Base-by-base conservation (phyloP, 2,329 filamentous ascomycete genomes). In the Emmonsiellopsis sp. region DNA sequence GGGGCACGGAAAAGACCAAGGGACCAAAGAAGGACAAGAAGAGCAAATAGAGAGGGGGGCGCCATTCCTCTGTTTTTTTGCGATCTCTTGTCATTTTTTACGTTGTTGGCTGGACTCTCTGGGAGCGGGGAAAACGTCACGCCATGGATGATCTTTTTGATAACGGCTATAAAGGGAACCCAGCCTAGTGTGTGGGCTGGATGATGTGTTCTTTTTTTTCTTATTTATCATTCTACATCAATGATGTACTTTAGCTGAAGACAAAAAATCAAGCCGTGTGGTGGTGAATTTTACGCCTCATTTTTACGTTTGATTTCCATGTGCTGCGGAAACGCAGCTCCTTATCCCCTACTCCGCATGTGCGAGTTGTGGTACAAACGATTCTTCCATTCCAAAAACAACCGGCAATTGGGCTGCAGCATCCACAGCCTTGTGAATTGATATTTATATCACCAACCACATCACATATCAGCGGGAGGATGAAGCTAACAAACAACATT, bases 1-100 rank as follows among this genome's bases (percentile, higher is more conserved):
- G 93, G 68, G 93, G 93, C 75, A 95, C 89, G 70, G 92, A 90
- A 72, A 98, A 98, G 89, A 85, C 85, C 82, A 96, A 96, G 89
- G 90, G 90, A 76, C 86, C 85, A 74, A 93, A 94, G 85, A 95
- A 96, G 87, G 89, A 77, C 77, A 81, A 76, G 63, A 70, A 89
- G 79, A 85, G 87, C 83, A 89, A 89, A 80, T 77, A 57, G 42
- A 46, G 20, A 37, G 31, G 49, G 16, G 40, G 15, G 38, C 20
- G 16, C 11, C 16, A 10, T 51, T 51, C 8, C 20, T 52, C 46
- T 52, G 50, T 31, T 45, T 49, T 38, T 49, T 49, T 49, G 20
- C 20, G 20, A 26, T 26, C 20, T 42, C 13, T n/a, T 42, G 47
- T n/a, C 5, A 26, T 49, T n/a, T 44, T 40, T 49, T 49, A 38